Percentiles rank a stretch among this genome's conserved stretches.
These are phyloP conservation scores for Yarrowia divulgata DNA, from an alignment of 805 yeast species.

Conservation along the genomic window DNA sequence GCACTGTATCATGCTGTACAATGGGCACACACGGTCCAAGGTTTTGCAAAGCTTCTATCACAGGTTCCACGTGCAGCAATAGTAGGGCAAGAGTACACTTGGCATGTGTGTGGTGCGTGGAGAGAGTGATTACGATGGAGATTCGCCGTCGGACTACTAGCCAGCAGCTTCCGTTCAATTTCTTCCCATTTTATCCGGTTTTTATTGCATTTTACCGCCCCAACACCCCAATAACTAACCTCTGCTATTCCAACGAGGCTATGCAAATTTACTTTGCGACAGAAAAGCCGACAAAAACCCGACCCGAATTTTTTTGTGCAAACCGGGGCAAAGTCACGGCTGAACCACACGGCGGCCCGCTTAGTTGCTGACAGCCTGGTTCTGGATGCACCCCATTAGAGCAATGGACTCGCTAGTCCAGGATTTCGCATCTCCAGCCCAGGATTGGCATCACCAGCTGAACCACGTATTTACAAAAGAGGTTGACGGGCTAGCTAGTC, in stretches of 20 bases:
- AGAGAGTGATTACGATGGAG: background rate
- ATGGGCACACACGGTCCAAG: background rate
- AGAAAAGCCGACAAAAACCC: background rate
- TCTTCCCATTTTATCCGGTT: too few relatives aligned
- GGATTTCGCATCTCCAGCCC: too few relatives aligned
- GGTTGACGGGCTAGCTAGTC: too few relatives aligned
- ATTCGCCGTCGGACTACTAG: too few relatives aligned
- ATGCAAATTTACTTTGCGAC: background rate
- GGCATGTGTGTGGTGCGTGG: conserved; percentile 11
- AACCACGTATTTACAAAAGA: too few relatives aligned
- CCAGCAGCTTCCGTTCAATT: too few relatives aligned
- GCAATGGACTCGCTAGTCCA: background rate
- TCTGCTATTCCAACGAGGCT: background rate
- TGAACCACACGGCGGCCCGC: background rate
- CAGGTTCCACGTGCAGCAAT: conserved; percentile 24
- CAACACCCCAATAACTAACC: too few relatives aligned
- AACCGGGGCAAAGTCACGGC: background rate
- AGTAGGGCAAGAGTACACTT: conserved; percentile 14
- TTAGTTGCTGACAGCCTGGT: too few relatives aligned
- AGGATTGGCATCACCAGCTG: too few relatives aligned
- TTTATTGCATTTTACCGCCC: too few relatives aligned
- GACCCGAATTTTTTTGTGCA: background rate
- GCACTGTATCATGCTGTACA: background rate
- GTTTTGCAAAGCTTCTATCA: conserved; percentile 15
- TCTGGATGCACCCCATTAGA: too few relatives aligned